Conservation (phyloP, 768 basidiomycete species). For the Russula abietina region DNA sequence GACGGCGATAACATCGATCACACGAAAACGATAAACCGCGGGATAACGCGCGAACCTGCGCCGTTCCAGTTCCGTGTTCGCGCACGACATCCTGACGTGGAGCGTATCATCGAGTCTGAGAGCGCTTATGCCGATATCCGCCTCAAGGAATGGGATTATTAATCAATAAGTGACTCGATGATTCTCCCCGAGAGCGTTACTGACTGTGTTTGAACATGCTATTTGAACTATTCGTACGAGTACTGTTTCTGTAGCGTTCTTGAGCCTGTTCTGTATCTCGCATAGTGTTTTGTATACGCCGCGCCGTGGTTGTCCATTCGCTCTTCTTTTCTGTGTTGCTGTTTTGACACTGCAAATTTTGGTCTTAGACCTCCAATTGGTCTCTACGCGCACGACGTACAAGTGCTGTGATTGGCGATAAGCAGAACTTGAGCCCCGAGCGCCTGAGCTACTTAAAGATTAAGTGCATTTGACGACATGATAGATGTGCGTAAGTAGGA, state of each 20-base stretch:
- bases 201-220: neutral
- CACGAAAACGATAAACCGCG: neutral
- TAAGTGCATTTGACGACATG: neutral
- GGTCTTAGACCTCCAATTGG: no score
- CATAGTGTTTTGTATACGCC: neutral
- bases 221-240: no score
- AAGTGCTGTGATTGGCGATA: neutral
- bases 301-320: neutral
- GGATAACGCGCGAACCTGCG: conserved; percentile 3
- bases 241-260: neutral
- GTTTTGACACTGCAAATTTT: no score
- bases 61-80: conserved; percentile 1
- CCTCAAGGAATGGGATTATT: conserved; percentile 18
- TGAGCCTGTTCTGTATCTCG: no score
- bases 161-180: neutral
- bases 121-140: conserved; percentile 13
- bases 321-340: neutral
- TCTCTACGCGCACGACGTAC: no score
- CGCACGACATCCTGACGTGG: neutral
- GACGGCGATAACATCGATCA: conserved; percentile 2
- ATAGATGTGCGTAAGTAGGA: neutral
- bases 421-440: neutral
- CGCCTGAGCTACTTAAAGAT: neutral
- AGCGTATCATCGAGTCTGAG: conserved; percentile 11
- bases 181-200: neutral